phyloP scores from a whole-genome alignment of 1,139 yeast species.

The Pichia sp. region DNA sequence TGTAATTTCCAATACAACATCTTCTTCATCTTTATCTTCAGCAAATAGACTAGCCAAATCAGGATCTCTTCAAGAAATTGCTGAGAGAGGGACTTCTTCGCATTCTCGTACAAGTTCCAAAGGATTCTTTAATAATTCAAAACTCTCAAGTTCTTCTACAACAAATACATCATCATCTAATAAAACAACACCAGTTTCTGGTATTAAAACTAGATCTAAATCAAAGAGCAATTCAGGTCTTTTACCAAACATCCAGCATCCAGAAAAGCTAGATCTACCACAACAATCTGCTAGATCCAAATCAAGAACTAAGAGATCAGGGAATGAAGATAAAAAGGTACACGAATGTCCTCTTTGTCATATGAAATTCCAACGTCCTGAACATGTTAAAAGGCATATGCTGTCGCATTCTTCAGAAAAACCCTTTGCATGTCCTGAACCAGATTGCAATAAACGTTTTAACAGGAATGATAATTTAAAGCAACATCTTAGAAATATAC shows the following conservation, averaged over 20 bases:
- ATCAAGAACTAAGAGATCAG: conserved; percentile 29
- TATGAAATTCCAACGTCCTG: conserved; percentile 76
- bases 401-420: conserved; percentile 82
- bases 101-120: background rate
- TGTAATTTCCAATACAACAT: background rate
- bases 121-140: too few relatives aligned
- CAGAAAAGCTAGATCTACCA: conserved; percentile 21
- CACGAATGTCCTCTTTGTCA: conserved; percentile 77
- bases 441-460: conserved; percentile 72
- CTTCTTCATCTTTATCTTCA: conserved; percentile 6
- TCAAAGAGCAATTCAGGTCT: background rate
- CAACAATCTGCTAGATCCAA: conserved; percentile 28
- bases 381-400: conserved; percentile 86
- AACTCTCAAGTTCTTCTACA: background rate
- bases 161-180: background rate
- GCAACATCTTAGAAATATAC: conserved; percentile 64
- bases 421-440: conserved; percentile 70
- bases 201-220: background rate
- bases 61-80: conserved; percentile 9
- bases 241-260: background rate
- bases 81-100: conserved; percentile 3
- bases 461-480: conserved; percentile 62
- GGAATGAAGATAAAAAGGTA: conserved; percentile 50
- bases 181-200: background rate
- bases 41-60: conserved; percentile 1